A percentile compares a stretch with the other conserved stretches of the same genome.
These are phyloP conservation scores for Wickerhamiella slavikovae DNA, from an alignment of 805 yeast genomes.

Conservation along the genomic window DNA sequence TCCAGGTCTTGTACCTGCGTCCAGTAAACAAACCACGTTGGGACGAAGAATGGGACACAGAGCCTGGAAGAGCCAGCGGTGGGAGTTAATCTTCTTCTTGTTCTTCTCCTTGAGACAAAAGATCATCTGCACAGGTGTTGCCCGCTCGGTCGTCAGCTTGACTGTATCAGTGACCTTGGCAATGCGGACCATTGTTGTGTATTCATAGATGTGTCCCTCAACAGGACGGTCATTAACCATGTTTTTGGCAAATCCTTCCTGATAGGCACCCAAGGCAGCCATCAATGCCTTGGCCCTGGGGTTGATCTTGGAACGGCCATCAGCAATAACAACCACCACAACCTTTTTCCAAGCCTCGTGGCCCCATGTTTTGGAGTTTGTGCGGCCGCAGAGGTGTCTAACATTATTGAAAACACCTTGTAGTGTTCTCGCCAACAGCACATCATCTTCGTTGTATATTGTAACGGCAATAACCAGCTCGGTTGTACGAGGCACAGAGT, in stretches of 20 bases:
- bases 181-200: conserved; percentile 80
- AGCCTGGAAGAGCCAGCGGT: conserved; percentile 92
- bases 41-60: conserved; percentile 72
- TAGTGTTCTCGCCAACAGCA: conserved; percentile 61
- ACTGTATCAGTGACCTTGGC: conserved; percentile 42
- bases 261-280: conserved; percentile 77
- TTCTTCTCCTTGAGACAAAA: conserved; percentile 84
- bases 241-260: conserved; percentile 89
- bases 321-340: conserved; percentile 75
- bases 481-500: conserved; percentile 57
- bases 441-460: conserved; percentile 77
- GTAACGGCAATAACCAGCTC: conserved; percentile 76
- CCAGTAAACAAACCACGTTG: conserved; percentile 60
- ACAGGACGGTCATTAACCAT: conserved; percentile 69
- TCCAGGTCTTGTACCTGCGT: conserved; percentile 88
- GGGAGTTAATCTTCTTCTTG: conserved; percentile 80
- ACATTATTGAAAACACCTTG: conserved; percentile 84
- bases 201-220: conserved; percentile 77
- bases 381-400: conserved; percentile 44
- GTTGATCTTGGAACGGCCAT: conserved; percentile 73
- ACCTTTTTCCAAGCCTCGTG: conserved; percentile 86
- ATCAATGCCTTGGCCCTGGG: conserved; percentile 60
- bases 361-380: conserved; percentile 69
- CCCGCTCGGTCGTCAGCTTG: conserved; percentile 42
- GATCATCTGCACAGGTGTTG: conserved; percentile 67